Conservation (phyloP, 2,329 filamentous ascomycete genomes). For the Xylaria sp. region DNA sequence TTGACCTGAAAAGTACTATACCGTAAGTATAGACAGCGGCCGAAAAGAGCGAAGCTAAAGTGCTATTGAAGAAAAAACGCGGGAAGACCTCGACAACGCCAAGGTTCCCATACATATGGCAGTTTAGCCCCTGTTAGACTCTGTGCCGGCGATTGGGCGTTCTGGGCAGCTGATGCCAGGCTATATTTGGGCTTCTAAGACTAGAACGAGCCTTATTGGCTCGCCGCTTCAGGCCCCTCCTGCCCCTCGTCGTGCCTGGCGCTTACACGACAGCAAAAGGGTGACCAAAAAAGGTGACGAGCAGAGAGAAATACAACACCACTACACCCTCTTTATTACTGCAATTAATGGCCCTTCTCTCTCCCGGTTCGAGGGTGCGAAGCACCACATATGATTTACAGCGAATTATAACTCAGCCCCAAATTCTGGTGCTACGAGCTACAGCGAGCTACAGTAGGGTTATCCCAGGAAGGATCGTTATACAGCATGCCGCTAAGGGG, state of each 20-base stretch:
- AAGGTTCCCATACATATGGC: constrained; percentile 6
- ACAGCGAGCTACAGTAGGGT: background rate
- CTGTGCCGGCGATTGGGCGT: constrained; percentile 25
- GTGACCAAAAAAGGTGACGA: constrained; percentile 3
- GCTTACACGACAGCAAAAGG: constrained; percentile 35
- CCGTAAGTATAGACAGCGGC: constrained; percentile 8
- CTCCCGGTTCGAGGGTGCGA: background rate
- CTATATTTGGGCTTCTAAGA: constrained; percentile 38
- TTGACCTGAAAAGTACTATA: constrained; percentile 1
- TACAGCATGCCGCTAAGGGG: background rate
- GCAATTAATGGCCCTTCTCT: background rate
- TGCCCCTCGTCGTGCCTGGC: constrained; percentile 36
- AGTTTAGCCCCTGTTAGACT: constrained; percentile 15
- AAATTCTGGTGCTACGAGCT: constrained; percentile 4
- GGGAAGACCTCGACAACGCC: constrained; percentile 15
- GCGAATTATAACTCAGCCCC: constrained; percentile 3
- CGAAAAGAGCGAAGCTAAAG: constrained; percentile 19
- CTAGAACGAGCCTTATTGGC: constrained; percentile 33
- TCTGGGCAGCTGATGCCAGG: constrained; percentile 17
- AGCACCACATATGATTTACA: constrained; percentile 15
- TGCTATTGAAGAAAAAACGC: constrained; percentile 1
- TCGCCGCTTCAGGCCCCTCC: constrained; percentile 24
- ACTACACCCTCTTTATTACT: constrained; percentile 3
- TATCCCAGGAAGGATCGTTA: background rate
- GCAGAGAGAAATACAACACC: constrained; percentile 13